Evolutionary conservation across 768 basidiomycete species (phyloP).

Genomic region (Macrocybe gigantea): DNA sequence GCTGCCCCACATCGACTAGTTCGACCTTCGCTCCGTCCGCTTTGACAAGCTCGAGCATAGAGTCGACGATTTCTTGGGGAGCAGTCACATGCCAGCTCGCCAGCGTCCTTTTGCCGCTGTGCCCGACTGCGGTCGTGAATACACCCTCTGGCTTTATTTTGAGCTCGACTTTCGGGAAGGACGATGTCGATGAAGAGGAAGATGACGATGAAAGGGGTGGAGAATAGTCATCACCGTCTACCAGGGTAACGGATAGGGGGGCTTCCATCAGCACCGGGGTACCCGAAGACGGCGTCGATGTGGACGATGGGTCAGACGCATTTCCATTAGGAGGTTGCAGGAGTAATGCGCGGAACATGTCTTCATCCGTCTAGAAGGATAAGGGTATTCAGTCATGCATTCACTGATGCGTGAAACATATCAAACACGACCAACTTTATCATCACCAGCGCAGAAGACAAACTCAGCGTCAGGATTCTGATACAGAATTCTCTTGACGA

Average conservation of each 20-base stretch:
- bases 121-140: constrained; percentile 93
- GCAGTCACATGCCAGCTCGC: constrained; percentile 91
- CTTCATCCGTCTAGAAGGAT: constrained; percentile 78
- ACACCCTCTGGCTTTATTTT: constrained; percentile 61
- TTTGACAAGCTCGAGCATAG: constrained; percentile 61
- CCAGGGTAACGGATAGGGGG: constrained; percentile 43
- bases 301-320: too few relatives aligned
- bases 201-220: not conserved
- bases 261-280: constrained; percentile 47
- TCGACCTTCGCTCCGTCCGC: constrained; percentile 11
- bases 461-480: constrained; percentile 92
- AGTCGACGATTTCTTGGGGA: constrained; percentile 80
- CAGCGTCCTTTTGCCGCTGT: constrained; percentile 81
- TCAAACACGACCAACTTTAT: constrained; percentile 57
- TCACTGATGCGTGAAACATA: not conserved
- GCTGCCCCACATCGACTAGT: too few relatives aligned
- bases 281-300: constrained; percentile 11
- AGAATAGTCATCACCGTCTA: not conserved
- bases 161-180: constrained; percentile 47
- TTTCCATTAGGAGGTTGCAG: constrained; percentile 38
- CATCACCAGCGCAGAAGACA: constrained; percentile 96
- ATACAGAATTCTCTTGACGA: constrained; percentile 92
- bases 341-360: constrained; percentile 93
- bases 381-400: not conserved
- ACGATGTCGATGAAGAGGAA: constrained; percentile 34